Percentiles rank a stretch among this genome's conserved stretches.
These are phyloP conservation scores for Coemansia reversa DNA, from an alignment of 192 early-diverging fungal species.

Conservation along the genomic window DNA sequence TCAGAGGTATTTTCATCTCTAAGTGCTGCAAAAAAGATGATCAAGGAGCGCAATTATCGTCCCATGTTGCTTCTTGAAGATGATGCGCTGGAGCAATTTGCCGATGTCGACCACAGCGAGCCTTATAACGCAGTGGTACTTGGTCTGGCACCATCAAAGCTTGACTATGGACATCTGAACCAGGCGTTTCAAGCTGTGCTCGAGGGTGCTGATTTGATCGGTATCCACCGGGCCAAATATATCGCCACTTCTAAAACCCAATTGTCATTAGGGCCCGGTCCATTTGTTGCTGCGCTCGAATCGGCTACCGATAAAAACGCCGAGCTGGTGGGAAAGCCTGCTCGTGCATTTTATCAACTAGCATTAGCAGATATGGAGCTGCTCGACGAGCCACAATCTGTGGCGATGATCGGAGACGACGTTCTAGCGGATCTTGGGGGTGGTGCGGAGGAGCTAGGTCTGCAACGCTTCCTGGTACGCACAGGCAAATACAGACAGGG, in stretches of 20 bases:
- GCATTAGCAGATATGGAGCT: slow-evolving; percentile 71
- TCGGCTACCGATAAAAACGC: slow-evolving; percentile 68
- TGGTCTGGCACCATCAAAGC: slow-evolving; percentile 69
- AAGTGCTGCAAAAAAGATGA: slow-evolving; percentile 66
- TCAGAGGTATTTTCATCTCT: slow-evolving; percentile 79
- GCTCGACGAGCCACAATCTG: slow-evolving; percentile 49
- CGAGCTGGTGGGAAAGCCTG: slow-evolving; percentile 80
- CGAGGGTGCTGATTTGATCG: slow-evolving; percentile 63
- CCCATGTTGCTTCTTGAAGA: slow-evolving; percentile 79
- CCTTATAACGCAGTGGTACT: slow-evolving; percentile 79
- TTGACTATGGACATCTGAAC: slow-evolving; percentile 62
- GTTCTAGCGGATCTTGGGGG: slow-evolving; percentile 78
- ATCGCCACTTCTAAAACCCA: slow-evolving; percentile 58
- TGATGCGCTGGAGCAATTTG: slow-evolving; percentile 72
- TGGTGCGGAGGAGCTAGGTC: slow-evolving; percentile 72
- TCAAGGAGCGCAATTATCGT: slow-evolving; percentile 54
- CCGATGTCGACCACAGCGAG: slow-evolving; percentile 50
- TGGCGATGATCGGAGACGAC: slow-evolving; percentile 89
- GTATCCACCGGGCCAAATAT: slow-evolving; percentile 83
- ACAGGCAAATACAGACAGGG: slow-evolving; percentile 81
- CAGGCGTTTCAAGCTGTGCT: slow-evolving; percentile 73
- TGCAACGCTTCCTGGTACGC: slow-evolving; percentile 64
- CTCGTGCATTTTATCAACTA: slow-evolving; percentile 69
- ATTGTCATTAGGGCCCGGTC: slow-evolving; percentile 83
- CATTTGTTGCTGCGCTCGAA: slow-evolving; percentile 83